phyloP scores from a whole-genome alignment of 2,329 filamentous ascomycete species.

The Fusarium sterilihyphosum region DNA sequence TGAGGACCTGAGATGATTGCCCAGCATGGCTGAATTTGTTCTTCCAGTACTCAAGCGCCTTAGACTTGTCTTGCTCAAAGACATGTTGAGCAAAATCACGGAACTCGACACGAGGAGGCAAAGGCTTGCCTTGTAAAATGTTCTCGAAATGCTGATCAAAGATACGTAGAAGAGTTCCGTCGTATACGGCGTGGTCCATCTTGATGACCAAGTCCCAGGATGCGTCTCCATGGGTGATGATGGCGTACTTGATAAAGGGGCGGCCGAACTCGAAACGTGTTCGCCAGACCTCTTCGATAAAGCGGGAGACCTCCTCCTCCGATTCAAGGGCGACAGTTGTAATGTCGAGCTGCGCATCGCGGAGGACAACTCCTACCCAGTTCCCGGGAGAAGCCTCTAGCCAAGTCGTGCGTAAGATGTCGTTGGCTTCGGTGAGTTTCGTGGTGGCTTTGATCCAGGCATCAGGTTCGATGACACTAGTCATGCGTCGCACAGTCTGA shows the following conservation, averaged over 20 bases:
- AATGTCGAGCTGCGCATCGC: background rate
- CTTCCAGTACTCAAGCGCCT: background rate
- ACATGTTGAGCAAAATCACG: background rate
- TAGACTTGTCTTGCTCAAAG: background rate
- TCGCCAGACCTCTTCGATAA: background rate
- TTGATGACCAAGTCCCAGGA: background rate
- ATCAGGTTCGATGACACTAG: background rate
- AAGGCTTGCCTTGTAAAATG: background rate
- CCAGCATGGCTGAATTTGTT: background rate
- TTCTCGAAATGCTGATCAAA: background rate
- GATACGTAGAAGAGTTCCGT: background rate
- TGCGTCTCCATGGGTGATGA: background rate
- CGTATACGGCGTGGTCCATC: background rate
- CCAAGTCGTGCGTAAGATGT: background rate
- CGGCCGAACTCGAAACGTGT: background rate
- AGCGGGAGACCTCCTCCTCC: rapidly evolving
- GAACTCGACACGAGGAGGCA: background rate
- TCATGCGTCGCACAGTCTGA: background rate
- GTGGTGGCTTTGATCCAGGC: background rate
- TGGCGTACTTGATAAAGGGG: background rate
- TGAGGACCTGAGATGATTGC: background rate
- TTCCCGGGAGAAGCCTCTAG: background rate
- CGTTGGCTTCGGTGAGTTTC: background rate
- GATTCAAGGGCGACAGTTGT: background rate
- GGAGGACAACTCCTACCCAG: background rate